These are phyloP conservation scores for Cytospora leucostoma DNA, from an alignment of 2,329 filamentous ascomycete species.

Conservation along the genomic window DNA sequence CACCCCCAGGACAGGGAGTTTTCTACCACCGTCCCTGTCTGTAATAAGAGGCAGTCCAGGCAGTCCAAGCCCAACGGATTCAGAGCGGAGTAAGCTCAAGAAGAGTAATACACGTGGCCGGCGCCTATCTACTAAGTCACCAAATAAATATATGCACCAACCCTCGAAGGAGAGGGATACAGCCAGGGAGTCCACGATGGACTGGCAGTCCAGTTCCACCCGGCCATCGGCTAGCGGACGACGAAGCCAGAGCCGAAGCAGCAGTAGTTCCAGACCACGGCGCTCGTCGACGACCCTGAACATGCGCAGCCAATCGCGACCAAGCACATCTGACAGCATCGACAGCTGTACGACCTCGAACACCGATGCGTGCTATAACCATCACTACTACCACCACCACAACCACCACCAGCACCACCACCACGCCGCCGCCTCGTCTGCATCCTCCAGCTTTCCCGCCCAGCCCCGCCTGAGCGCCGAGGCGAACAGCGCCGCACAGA, in stretches of 20 bases:
- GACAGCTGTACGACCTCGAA: constrained; percentile 11
- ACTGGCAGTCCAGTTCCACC: constrained; percentile 14
- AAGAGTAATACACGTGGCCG: constrained; percentile 22
- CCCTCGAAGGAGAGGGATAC: neutral
- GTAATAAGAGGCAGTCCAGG: constrained; percentile 9
- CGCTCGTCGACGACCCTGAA: constrained; percentile 6
- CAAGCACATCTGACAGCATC: constrained; percentile 17
- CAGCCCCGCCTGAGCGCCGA: constrained; percentile 24
- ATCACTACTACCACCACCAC: neutral
- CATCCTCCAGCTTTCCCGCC: neutral
- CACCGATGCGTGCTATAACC: neutral
- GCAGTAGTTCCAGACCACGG: constrained; percentile 15
- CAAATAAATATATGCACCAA: neutral
- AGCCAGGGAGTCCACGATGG: constrained; percentile 12
- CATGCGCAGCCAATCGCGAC: constrained; percentile 17
- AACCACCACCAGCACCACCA: neutral
- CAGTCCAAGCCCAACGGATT: neutral
- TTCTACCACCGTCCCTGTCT: constrained; percentile 12
- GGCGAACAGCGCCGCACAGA: neutral
- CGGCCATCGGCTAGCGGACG: constrained; percentile 1
- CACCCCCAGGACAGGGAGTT: neutral
- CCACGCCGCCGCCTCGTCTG: constrained; percentile 7
- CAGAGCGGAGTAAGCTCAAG: constrained; percentile 25
- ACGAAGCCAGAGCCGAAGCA: constrained; percentile 15
- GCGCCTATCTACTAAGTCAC: constrained; percentile 1